A percentile compares a stretch with the other conserved stretches of the same genome.
These are phyloP conservation scores for Penicillium sp. DNA, from an alignment of 2,329 filamentous ascomycete genomes.

Conservation along the genomic window DNA sequence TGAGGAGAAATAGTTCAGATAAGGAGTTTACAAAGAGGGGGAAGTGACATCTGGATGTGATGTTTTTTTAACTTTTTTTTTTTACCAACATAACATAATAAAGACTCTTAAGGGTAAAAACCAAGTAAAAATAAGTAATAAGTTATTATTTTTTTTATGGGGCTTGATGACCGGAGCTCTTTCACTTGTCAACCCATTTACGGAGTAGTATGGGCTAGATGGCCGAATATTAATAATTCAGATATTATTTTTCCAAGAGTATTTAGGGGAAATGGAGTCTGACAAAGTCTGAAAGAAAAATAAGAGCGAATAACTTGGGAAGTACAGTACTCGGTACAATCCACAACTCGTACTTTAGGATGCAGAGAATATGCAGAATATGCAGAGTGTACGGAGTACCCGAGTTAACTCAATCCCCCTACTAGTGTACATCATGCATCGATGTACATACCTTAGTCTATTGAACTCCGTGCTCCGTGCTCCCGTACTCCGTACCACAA, in stretches of 20 bases:
- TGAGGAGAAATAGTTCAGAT: neutral
- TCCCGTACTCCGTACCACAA: neutral
- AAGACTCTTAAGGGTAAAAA: neutral
- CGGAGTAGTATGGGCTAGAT: neutral
- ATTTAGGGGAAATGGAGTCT: neutral
- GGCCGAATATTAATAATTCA: neutral
- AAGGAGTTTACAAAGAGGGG: slow-evolving; percentile 2
- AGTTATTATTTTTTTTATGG: slow-evolving; percentile 8
- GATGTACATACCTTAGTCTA: neutral
- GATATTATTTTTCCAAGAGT: neutral
- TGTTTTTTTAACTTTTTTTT: neutral
- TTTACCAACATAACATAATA: neutral
- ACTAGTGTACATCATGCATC: neutral
- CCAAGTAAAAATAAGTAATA: neutral
- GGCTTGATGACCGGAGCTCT: neutral
- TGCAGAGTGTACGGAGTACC: neutral
- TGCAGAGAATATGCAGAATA: neutral
- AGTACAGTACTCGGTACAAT: neutral
- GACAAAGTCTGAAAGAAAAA: neutral
- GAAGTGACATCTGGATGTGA: neutral
- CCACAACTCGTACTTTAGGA: slow-evolving; percentile 6
- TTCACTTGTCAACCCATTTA: neutral
- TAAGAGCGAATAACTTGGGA: neutral
- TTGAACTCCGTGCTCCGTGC: neutral
- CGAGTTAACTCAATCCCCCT: neutral